Evolutionary conservation across 2,329 filamentous ascomycete genomes (phyloP).

Genomic region (Golovinomyces cichoracearum): DNA sequence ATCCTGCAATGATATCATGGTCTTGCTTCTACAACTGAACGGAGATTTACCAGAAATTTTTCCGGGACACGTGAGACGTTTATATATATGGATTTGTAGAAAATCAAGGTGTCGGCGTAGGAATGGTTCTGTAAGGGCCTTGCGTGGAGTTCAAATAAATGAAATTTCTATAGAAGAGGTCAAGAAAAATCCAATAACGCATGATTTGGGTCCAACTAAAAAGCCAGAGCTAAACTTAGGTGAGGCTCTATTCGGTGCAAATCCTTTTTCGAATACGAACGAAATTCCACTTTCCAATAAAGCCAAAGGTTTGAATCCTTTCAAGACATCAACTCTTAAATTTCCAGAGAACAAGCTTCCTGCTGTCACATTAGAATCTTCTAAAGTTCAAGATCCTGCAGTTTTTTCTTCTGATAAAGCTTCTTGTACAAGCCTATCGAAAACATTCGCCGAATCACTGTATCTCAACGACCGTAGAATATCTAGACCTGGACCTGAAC

Average conservation of each 20-base stretch:
- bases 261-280: conserved; percentile 3
- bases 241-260: conserved; percentile 42
- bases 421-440: conserved; percentile 19
- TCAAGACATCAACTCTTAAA: conserved; percentile 21
- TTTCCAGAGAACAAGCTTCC: conserved; percentile 20
- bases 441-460: conserved; percentile 49
- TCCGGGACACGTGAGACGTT: conserved; percentile 57
- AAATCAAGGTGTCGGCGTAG: conserved; percentile 57
- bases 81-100: conserved; percentile 69
- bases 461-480: conserved; percentile 34
- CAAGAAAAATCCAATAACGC: not conserved
- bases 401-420: not conserved
- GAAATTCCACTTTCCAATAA: not conserved
- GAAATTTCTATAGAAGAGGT: conserved; percentile 4
- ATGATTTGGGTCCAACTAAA: conserved; percentile 5
- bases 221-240: conserved; percentile 19
- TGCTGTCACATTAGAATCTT: conserved; percentile 17
- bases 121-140: conserved; percentile 50
- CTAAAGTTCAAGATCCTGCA: conserved; percentile 18
- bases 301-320: conserved; percentile 27
- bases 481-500: conserved; percentile 8
- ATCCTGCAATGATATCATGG: conserved; percentile 61
- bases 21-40: conserved; percentile 69
- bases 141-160: conserved; percentile 38
- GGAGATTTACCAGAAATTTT: conserved; percentile 70